Evolutionary conservation across 2,329 filamentous ascomycete species (phyloP).

Genomic region (Fusarium newnesense): DNA sequence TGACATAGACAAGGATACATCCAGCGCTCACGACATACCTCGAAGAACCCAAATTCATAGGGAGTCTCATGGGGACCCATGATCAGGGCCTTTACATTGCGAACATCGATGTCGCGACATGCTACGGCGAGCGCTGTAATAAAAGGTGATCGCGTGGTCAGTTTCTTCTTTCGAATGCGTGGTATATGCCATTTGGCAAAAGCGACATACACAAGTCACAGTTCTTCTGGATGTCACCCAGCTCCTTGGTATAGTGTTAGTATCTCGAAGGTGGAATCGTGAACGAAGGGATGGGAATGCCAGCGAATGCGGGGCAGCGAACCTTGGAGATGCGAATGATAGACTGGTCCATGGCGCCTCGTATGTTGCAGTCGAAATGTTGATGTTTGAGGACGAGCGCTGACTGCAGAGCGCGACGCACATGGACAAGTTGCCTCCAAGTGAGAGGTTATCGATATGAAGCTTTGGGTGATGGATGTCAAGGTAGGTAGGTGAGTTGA

Average conservation of each 20-base stretch:
- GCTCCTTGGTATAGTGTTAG: constrained; percentile 67
- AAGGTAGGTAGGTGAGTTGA: constrained; percentile 1
- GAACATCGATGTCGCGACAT: constrained; percentile 87
- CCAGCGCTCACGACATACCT: constrained; percentile 65
- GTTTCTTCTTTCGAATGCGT: neutral
- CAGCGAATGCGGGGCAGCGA: constrained; percentile 44
- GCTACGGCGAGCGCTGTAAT: constrained; percentile 81
- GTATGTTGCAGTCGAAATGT: constrained; percentile 23
- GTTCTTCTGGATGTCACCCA: constrained; percentile 84
- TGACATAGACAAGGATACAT: neutral
- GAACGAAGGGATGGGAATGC: constrained; percentile 27
- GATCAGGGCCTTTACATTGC: constrained; percentile 86
- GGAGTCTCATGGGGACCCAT: constrained; percentile 93
- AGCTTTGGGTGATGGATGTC: neutral
- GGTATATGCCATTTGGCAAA: neutral
- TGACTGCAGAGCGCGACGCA: constrained; percentile 19
- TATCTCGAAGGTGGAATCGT: constrained; percentile 22
- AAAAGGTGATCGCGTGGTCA: constrained; percentile 7
- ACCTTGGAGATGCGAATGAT: constrained; percentile 90
- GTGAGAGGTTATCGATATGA: neutral
- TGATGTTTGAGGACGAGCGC: neutral
- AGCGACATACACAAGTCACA: constrained; percentile 79
- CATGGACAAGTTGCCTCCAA: constrained; percentile 25
- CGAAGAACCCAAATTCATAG: constrained; percentile 97
- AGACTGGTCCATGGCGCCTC: constrained; percentile 72